Conservation (phyloP, 2,329 filamentous ascomycete genomes). For the Stenocarpella maydis region DNA sequence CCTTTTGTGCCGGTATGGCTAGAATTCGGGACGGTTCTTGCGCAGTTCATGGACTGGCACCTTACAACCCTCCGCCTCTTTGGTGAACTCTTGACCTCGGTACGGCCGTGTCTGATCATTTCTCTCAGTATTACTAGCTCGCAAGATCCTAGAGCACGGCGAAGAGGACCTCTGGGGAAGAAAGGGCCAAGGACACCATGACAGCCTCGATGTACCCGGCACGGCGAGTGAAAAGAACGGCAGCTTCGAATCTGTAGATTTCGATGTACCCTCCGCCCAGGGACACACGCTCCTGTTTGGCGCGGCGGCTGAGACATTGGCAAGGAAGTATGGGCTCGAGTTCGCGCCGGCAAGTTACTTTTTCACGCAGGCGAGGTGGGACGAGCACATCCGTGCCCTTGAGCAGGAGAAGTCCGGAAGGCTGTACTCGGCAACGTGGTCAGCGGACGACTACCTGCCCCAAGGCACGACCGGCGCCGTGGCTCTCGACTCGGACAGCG, state of each 20-base stretch:
- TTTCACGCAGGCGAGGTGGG: slow-evolving; percentile 77
- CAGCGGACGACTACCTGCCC: slow-evolving; percentile 72
- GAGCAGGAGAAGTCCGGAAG: slow-evolving; percentile 53
- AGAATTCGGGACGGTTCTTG: background rate
- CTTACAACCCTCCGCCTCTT: background rate
- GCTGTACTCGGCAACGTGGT: slow-evolving; percentile 59
- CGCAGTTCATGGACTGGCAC: background rate
- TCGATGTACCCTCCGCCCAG: slow-evolving; percentile 65
- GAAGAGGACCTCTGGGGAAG: slow-evolving; percentile 63
- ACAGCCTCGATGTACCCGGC: slow-evolving; percentile 36
- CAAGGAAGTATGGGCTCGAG: slow-evolving; percentile 72
- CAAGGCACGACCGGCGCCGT: slow-evolving; percentile 89
- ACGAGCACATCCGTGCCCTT: slow-evolving; percentile 68
- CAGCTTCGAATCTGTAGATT: slow-evolving; percentile 24
- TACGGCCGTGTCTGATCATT: background rate
- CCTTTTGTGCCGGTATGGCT: background rate
- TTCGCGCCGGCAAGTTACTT: slow-evolving; percentile 77
- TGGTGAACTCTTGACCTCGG: too few relatives aligned
- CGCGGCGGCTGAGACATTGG: slow-evolving; percentile 72
- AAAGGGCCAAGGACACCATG: slow-evolving; percentile 23
- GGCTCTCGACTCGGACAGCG: slow-evolving; percentile 78
- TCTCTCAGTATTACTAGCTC: slow-evolving; percentile 67
- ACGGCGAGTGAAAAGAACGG: slow-evolving; percentile 41
- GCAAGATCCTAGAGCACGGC: slow-evolving; percentile 73
- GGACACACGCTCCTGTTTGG: slow-evolving; percentile 77